phyloP scores from a whole-genome alignment of 2,329 filamentous ascomycete species.

The Trichoderma oligosporum region DNA sequence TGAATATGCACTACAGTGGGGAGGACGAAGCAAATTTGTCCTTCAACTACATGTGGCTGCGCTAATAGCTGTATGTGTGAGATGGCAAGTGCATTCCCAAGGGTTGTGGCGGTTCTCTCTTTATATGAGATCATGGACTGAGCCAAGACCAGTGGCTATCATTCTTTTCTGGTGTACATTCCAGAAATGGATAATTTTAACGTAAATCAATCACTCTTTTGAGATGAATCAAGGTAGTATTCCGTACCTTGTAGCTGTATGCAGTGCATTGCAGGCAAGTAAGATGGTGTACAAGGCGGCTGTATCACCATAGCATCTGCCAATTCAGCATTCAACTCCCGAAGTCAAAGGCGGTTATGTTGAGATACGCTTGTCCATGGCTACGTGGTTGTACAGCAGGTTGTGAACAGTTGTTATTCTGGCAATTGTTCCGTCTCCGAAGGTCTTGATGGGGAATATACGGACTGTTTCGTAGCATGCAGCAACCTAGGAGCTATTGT shows the following conservation, averaged over 20 bases:
- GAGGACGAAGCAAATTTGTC: background rate
- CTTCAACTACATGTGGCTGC: background rate
- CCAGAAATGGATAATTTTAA: background rate
- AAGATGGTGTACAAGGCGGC: background rate
- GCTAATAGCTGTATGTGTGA: constrained; percentile 7
- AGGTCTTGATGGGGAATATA: background rate
- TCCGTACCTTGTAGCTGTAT: background rate
- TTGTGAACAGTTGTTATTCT: background rate
- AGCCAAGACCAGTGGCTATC: background rate
- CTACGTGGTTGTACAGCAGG: background rate
- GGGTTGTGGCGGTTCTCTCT: background rate
- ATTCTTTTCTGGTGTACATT: background rate
- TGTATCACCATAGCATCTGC: background rate
- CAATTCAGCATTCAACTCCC: background rate
- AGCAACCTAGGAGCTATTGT: background rate
- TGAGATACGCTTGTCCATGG: background rate
- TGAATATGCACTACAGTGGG: background rate
- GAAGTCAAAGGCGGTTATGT: background rate
- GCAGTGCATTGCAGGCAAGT: too few species aligned
- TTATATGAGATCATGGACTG: background rate
- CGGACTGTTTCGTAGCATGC: too few species aligned
- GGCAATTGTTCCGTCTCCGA: background rate
- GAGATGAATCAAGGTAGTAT: background rate
- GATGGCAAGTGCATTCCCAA: background rate
- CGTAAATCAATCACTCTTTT: background rate